Evolutionary conservation across 1,139 yeast genomes (phyloP).

Genomic region (Diutina pseudorugosa): DNA sequence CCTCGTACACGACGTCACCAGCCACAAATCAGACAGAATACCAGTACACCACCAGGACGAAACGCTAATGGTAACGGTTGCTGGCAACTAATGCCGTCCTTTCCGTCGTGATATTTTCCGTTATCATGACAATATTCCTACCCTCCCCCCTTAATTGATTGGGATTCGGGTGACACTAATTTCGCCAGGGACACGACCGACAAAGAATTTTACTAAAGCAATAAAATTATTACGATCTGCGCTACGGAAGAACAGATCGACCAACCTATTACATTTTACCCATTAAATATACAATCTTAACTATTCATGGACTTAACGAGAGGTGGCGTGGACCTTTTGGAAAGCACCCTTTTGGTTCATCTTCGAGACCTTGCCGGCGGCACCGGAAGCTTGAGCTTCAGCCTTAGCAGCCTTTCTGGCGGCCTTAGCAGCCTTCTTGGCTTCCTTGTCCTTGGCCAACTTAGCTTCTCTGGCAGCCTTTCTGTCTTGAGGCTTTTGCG

Average conservation of each 20-base stretch:
- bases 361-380: slow-evolving; percentile 47
- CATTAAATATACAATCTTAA: slow-evolving; percentile 3
- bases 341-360: slow-evolving; percentile 88
- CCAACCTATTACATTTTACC: slow-evolving; percentile 2
- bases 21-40: background rate
- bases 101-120: too few species aligned
- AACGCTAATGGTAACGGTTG: too few species aligned
- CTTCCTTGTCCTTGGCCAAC: slow-evolving; percentile 85
- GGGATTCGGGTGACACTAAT: too few species aligned
- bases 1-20: background rate
- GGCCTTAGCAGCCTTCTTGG: slow-evolving; percentile 89
- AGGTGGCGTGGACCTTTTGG: slow-evolving; percentile 94
- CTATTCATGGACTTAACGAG: slow-evolving; percentile 53
- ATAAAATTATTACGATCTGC: too few species aligned
- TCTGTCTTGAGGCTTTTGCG: slow-evolving; percentile 93
- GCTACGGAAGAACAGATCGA: background rate
- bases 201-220: too few species aligned
- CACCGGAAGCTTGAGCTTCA: slow-evolving; percentile 58
- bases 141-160: too few species aligned
- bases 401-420: slow-evolving; percentile 94
- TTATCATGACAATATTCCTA: too few species aligned
- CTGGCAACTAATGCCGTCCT: too few species aligned
- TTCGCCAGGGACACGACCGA: too few species aligned
- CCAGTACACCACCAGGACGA: too few species aligned
- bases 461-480: slow-evolving; percentile 94